phyloP scores from a whole-genome alignment of 192 early-diverging fungal genomes.

The Gamsiella multidivaricata region DNA sequence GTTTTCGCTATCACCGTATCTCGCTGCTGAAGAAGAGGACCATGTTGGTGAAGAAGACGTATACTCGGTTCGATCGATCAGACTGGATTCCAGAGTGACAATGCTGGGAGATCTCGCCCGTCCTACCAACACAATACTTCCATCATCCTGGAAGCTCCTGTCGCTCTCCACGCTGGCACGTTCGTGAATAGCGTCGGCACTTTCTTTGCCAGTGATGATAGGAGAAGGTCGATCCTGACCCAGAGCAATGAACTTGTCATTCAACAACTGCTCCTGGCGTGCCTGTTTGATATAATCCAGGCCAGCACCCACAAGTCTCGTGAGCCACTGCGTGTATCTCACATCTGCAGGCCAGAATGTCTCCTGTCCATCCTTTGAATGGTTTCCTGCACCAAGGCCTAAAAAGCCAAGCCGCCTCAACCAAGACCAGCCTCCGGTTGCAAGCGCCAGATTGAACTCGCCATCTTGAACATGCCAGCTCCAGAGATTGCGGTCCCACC shows the following conservation, averaged over 20 bases:
- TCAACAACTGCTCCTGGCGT: constrained; percentile 31
- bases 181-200: background rate
- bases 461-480: constrained; percentile 58
- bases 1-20: too few relatives aligned
- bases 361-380: background rate
- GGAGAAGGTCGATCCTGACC: background rate
- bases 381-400: constrained; percentile 10
- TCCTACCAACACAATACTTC: constrained; percentile 21
- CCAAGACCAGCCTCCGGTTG: constrained; percentile 48
- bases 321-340: constrained; percentile 38
- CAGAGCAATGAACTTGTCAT: constrained; percentile 21
- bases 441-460: constrained; percentile 52
- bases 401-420: constrained; percentile 29
- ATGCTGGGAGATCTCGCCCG: constrained; percentile 28
- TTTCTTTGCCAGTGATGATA: background rate
- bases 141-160: constrained; percentile 23
- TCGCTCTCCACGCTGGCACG: constrained; percentile 14
- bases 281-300: constrained; percentile 29
- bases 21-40: constrained; percentile 15
- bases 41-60: constrained; percentile 29
- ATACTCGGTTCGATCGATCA: constrained; percentile 28
- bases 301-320: constrained; percentile 24
- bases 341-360: constrained; percentile 22
- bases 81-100: constrained; percentile 32
- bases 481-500: constrained; percentile 76